Evolutionary conservation across 2,329 filamentous ascomycete species (phyloP).

Genomic region (Penicillium thymicola): DNA sequence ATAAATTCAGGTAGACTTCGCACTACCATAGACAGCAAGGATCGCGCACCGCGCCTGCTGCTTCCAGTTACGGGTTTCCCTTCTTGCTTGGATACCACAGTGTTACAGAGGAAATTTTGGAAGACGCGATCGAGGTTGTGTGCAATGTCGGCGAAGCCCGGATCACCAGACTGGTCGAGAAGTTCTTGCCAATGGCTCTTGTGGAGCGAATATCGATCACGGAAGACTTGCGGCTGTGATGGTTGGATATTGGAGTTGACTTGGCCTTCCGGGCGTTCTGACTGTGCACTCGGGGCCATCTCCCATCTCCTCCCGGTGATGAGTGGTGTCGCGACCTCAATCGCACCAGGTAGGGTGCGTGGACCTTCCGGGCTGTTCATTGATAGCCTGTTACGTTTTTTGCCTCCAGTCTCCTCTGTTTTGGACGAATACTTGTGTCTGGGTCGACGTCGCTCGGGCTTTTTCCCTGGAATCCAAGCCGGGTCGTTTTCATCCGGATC

Average conservation of each 20-base stretch:
- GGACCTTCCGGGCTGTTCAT: constrained; percentile 36
- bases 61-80: background rate
- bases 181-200: constrained; percentile 36
- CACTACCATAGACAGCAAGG: constrained; percentile 37
- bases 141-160: constrained; percentile 35
- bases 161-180: constrained; percentile 31
- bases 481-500: constrained; percentile 39
- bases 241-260: constrained; percentile 2
- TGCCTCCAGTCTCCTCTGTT: constrained; percentile 22
- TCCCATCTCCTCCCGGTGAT: constrained; percentile 36
- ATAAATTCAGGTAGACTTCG: constrained; percentile 40
- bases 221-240: constrained; percentile 24
- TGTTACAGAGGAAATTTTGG: constrained; percentile 38
- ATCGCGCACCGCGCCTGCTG: constrained; percentile 28
- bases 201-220: constrained; percentile 27
- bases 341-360: constrained; percentile 39
- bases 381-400: constrained; percentile 29
- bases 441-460: constrained; percentile 31
- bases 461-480: constrained; percentile 39
- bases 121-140: constrained; percentile 35
- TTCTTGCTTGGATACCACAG: constrained; percentile 17
- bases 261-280: constrained; percentile 16
- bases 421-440: constrained; percentile 39
- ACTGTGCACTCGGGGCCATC: constrained; percentile 19
- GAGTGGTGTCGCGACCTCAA: constrained; percentile 42